These are phyloP conservation scores for Thielaviopsis populi DNA, from an alignment of 2,329 filamentous ascomycete species.

Conservation along the genomic window DNA sequence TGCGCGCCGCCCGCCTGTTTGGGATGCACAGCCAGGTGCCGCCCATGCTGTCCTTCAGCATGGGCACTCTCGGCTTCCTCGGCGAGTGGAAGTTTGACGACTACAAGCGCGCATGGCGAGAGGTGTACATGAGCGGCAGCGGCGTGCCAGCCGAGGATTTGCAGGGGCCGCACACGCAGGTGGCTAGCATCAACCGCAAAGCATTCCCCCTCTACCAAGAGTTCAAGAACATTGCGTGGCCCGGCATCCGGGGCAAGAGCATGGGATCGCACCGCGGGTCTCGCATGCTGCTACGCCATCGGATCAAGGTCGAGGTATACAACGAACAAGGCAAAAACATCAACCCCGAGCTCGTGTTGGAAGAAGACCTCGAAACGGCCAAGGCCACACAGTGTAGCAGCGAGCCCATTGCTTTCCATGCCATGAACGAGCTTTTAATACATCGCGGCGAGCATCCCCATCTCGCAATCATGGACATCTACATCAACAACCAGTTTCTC, in stretches of 20 bases:
- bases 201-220: not conserved
- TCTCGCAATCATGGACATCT: conserved; percentile 81
- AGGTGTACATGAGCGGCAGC: conserved; percentile 71
- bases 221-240: conserved; percentile 37
- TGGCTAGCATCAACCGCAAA: conserved; percentile 21
- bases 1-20: conserved; percentile 63
- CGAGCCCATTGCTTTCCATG: conserved; percentile 34
- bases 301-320: conserved; percentile 75
- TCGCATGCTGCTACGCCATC: conserved; percentile 71
- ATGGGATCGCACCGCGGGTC: conserved; percentile 62
- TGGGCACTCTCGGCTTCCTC: conserved; percentile 89
- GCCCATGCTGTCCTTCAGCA: conserved; percentile 85
- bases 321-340: conserved; percentile 49
- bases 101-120: conserved; percentile 79
- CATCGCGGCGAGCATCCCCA: conserved; percentile 84
- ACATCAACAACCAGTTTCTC: conserved; percentile 72
- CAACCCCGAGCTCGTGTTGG: conserved; percentile 34
- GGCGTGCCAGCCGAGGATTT: conserved; percentile 34
- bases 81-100: conserved; percentile 94
- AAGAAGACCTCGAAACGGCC: conserved; percentile 23
- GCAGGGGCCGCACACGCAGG: conserved; percentile 28
- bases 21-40: conserved; percentile 69
- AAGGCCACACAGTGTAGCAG: not conserved
- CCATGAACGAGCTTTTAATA: conserved; percentile 90
- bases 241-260: conserved; percentile 59